Evolutionary conservation across 2,329 filamentous ascomycete genomes (phyloP), one percentile per base, ranked within the genome.

Genomic region (Fusarium nygamai): DNA sequence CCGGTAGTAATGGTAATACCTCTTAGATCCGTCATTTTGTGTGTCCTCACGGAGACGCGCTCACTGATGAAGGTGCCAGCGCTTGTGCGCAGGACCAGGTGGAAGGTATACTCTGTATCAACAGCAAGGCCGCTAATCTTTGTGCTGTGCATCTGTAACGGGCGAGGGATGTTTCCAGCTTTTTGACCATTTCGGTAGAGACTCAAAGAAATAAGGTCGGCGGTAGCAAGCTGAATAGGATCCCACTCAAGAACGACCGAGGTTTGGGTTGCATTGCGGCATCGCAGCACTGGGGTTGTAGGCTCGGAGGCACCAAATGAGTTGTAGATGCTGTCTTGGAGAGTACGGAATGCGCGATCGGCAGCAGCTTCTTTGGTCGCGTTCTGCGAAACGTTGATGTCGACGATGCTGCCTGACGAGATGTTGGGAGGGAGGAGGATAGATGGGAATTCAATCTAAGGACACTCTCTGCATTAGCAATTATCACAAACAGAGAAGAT

Each of bases 221-320:
- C 95, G 10, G 96, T 98, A 29, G 95, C 96, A 57, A 98, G 91
- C 78, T 96, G 90, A 80, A 99, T 93, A 39, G 96, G 94, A 74
- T 98, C 96, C 96, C 96, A 99, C 85, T 98, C 96, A 60, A 99
- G 93, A 43, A 99, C 96, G 51, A 98, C 93, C 34, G 94, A 97
- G n/a, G 96, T 99, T 84, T 99, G 96, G 2, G 96, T 99, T 63
- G 96, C 95, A 88, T 98, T 99, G 84, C 95, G 93, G 84, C 96
- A 97, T 80, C 95, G 94, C 41, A 99, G 91, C 58, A 93, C 84
- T 13, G 96, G 96, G 2, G 92, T 86, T 31, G 89, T 85, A 38
- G 96, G 96, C 65, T 94, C 92, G 69, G 90, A 87, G 75, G 93
- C 90, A 77, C 96, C 96, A 82, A 98, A 98, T 61, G 93, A 93